These are phyloP conservation scores for Lachnellula suecica DNA, from an alignment of 2,329 filamentous ascomycete species.

Conservation along the genomic window DNA sequence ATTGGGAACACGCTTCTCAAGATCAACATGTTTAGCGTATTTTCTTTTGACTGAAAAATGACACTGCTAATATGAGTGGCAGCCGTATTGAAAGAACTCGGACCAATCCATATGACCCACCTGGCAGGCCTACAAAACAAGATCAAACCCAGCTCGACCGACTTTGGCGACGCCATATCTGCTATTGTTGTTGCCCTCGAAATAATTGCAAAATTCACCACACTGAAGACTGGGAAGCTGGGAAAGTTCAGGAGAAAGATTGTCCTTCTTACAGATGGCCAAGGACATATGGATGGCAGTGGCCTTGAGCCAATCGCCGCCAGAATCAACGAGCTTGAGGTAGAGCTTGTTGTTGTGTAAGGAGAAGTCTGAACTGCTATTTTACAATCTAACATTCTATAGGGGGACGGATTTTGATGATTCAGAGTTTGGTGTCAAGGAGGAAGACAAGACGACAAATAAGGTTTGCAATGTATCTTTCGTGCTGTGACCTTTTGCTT, in stretches of 20 bases:
- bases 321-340: constrained; percentile 73
- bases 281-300: constrained; percentile 41
- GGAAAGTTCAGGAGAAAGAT: constrained; percentile 81
- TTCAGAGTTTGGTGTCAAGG: constrained; percentile 83
- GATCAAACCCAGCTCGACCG: constrained; percentile 67
- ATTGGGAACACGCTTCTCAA: neutral
- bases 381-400: constrained; percentile 22
- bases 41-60: neutral
- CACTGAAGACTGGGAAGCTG: constrained; percentile 47
- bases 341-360: constrained; percentile 78
- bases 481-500: constrained; percentile 10
- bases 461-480: constrained; percentile 54
- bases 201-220: constrained; percentile 80
- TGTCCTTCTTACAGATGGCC: constrained; percentile 81
- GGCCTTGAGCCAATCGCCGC: constrained; percentile 55
- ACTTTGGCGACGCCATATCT: constrained; percentile 80
- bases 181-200: constrained; percentile 82
- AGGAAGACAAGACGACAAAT: constrained; percentile 73
- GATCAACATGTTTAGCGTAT: constrained; percentile 34
- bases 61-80: neutral
- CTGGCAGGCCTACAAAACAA: constrained; percentile 62
- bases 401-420: constrained; percentile 95
- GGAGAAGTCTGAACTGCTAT: constrained; percentile 33
- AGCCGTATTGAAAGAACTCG: constrained; percentile 66
- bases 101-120: constrained; percentile 62